Percentiles rank a stretch among this genome's conserved stretches.
These are phyloP conservation scores for Venturia effusa DNA, from an alignment of 2,329 filamentous ascomycete species.

Conservation along the genomic window DNA sequence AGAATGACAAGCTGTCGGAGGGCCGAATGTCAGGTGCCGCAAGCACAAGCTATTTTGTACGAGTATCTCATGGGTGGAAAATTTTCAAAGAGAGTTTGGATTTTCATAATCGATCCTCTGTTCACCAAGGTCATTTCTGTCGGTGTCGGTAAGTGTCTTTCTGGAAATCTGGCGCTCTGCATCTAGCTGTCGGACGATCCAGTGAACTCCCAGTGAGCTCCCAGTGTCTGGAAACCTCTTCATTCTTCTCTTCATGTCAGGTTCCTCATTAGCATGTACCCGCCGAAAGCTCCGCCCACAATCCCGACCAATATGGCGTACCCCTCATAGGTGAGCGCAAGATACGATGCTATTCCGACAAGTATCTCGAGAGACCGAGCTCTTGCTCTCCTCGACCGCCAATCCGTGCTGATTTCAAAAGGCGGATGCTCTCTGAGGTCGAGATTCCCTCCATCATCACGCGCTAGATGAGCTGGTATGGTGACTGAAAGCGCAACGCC, in stretches of 20 bases:
- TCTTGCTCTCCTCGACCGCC: slow-evolving; percentile 40
- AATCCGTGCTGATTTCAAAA: slow-evolving; percentile 46
- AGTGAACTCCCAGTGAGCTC: no score
- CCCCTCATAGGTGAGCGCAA: slow-evolving; percentile 38
- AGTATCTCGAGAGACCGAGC: slow-evolving; percentile 49
- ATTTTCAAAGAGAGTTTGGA: no score
- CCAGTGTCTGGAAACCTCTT: no score
- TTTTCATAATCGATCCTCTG: no score
- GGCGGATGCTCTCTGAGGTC: slow-evolving; percentile 38
- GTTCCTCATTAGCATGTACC: not conserved
- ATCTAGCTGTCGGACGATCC: no score
- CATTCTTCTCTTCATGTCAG: not conserved
- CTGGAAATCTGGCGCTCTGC: no score
- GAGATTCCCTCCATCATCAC: slow-evolving; percentile 24
- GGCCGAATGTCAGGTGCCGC: no score
- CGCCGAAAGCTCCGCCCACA: slow-evolving; percentile 16
- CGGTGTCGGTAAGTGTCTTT: no score
- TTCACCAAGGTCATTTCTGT: no score
- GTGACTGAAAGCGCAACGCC: slow-evolving; percentile 63
- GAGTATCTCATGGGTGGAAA: no score
- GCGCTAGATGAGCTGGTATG: slow-evolving; percentile 32
- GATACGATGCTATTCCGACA: slow-evolving; percentile 47
- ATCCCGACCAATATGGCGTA: slow-evolving; percentile 26
- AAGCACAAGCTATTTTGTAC: no score
- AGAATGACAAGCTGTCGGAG: no score